Evolutionary conservation across 345 rosid species (phyloP).

Genomic region (Barbarea vulgaris): DNA sequence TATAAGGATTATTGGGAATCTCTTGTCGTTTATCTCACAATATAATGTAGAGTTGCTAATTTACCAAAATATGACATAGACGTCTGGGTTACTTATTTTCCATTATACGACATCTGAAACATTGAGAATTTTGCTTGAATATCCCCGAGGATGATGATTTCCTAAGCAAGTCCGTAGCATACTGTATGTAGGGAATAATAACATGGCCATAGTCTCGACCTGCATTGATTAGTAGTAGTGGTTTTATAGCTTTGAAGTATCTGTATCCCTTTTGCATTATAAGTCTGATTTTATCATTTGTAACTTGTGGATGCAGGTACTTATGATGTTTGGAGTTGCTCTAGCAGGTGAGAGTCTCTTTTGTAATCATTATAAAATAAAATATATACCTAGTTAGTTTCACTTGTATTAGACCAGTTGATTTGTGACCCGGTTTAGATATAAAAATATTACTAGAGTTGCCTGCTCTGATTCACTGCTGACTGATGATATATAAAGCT

Average conservation of each 20-base stretch:
- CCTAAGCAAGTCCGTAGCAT: background rate
- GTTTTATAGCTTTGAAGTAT: conserved; percentile 19
- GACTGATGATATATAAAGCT: background rate
- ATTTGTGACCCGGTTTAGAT: background rate
- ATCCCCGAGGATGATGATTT: conserved; percentile 6
- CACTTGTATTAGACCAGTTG: no score
- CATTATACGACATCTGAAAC: background rate
- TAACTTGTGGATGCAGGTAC: conserved; percentile 43
- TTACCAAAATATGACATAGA: background rate
- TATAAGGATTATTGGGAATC: background rate
- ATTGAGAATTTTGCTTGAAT: background rate
- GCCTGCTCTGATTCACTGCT: background rate
- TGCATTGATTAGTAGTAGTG: background rate
- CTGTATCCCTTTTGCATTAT: background rate
- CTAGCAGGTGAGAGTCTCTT: conserved; percentile 46
- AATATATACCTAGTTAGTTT: background rate
- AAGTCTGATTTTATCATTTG: conserved; percentile 1
- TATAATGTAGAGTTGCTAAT: background rate
- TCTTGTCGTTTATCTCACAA: background rate
- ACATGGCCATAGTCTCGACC: background rate
- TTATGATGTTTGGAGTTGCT: conserved; percentile 43
- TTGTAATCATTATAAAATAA: background rate
- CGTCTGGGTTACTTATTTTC: background rate
- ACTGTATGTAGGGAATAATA: background rate
- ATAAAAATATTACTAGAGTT: background rate